Conservation (phyloP, 1,284 basidiomycete genomes). For the Apiotrichum gamsii region DNA sequence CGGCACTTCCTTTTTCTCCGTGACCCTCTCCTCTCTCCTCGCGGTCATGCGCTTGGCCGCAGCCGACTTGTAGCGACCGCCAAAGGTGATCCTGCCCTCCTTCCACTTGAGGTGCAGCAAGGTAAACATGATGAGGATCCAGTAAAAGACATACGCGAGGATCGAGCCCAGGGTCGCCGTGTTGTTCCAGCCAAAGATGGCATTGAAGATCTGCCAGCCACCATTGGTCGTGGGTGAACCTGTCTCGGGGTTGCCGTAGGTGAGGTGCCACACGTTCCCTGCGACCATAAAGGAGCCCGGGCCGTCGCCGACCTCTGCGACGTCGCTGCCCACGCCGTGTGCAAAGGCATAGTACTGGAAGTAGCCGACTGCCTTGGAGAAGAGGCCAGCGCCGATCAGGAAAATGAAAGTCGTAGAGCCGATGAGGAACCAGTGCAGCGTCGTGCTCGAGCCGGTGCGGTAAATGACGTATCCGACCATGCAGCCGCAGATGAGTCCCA, state of each 20-base stretch:
- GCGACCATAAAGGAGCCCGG: conserved; percentile 58
- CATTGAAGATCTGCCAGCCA: conserved; percentile 45
- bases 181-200: conserved; percentile 47
- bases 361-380: conserved; percentile 59
- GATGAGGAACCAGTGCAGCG: conserved; percentile 67
- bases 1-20: no score
- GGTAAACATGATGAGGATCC: conserved; percentile 61
- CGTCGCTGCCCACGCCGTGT: conserved; percentile 60
- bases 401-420: conserved; percentile 81
- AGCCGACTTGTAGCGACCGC: conserved; percentile 21
- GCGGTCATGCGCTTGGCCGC: conserved; percentile 1
- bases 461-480: conserved; percentile 52
- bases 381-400: conserved; percentile 84
- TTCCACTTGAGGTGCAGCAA: conserved; percentile 65
- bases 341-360: conserved; percentile 58
- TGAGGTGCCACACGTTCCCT: conserved; percentile 67
- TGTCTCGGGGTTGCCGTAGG: conserved; percentile 68
- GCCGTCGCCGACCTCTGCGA: conserved; percentile 59
- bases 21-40: conserved; percentile 5
- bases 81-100: conserved; percentile 49
- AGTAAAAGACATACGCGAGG: conserved; percentile 70
- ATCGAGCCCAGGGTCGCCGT: conserved; percentile 58
- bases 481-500: conserved; percentile 69
- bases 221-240: conserved; percentile 48
- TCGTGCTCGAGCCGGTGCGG: conserved; percentile 45